Evolutionary conservation across 352 stramenopile species (phyloP).

Genomic region (Phytophthora colocasiae): DNA sequence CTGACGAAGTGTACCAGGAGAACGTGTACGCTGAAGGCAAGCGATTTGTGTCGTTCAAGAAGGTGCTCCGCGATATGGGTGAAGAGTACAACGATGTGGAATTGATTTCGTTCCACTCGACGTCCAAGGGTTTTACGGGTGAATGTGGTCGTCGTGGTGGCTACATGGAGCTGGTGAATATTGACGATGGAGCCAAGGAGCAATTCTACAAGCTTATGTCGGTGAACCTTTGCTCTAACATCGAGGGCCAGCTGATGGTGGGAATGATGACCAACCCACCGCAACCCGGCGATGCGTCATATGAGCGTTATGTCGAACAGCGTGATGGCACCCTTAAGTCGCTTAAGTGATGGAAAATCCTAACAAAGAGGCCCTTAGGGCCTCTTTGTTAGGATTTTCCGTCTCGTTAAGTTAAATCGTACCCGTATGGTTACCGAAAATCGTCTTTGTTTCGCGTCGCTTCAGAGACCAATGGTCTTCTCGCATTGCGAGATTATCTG

Average conservation of each 20-base stretch:
- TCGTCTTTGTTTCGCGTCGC: too few relatives aligned
- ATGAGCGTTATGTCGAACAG: slow-evolving; percentile 92
- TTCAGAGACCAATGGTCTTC: too few relatives aligned
- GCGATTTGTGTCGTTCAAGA: slow-evolving; percentile 96
- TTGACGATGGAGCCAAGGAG: slow-evolving; percentile 92
- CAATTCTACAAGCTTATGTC: slow-evolving; percentile 99
- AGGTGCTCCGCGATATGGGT: slow-evolving; percentile 93
- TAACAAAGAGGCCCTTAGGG: too few relatives aligned
- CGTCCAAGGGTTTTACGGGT: slow-evolving; percentile 98
- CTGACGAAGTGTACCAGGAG: slow-evolving; percentile 99
- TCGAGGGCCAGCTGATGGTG: slow-evolving; percentile 97
- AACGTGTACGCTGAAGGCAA: slow-evolving; percentile 97
- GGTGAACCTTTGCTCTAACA: slow-evolving; percentile 97
- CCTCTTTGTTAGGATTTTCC: too few relatives aligned
- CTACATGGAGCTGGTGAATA: slow-evolving; percentile 98
- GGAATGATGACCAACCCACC: slow-evolving; percentile 98
- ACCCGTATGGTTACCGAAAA: too few relatives aligned
- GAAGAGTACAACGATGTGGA: slow-evolving; percentile 90
- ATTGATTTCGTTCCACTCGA: slow-evolving; percentile 98
- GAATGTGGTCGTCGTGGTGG: slow-evolving; percentile 97
- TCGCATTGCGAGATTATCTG: too few relatives aligned
- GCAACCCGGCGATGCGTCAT: slow-evolving; percentile 89
- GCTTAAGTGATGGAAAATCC: too few relatives aligned
- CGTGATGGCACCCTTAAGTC: slow-evolving; percentile 92
- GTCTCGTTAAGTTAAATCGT: too few relatives aligned